phyloP scores from a whole-genome alignment of 2,329 filamentous ascomycete species.

The Orbilia brochopaga region DNA sequence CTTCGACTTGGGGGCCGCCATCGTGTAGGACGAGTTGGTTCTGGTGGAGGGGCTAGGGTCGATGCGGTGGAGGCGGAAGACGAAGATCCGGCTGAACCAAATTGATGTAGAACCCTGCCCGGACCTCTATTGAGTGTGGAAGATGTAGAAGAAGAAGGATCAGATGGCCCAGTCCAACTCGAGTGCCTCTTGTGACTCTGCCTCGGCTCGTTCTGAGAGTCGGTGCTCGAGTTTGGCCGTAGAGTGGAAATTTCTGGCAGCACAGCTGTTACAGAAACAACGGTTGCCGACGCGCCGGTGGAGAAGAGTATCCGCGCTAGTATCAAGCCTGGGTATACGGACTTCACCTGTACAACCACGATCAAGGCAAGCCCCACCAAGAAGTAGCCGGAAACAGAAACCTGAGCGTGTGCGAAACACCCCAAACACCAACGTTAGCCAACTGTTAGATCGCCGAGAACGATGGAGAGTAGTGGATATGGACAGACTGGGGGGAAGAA shows the following conservation, averaged over 20 bases:
- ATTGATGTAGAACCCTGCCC: conserved; percentile 23
- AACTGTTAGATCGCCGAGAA: conserved; percentile 2
- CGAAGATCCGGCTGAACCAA: conserved; percentile 21
- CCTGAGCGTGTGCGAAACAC: conserved; percentile 51
- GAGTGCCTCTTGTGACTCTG: conserved; percentile 19
- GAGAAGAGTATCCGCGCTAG: conserved; percentile 86
- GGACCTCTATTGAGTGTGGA: conserved; percentile 33
- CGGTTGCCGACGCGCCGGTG: conserved; percentile 79
- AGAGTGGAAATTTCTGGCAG: conserved; percentile 71
- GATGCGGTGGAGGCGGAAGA: conserved; percentile 31
- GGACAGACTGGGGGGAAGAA: no score
- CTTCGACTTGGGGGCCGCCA: conserved; percentile 41
- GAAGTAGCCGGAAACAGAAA: conserved; percentile 77
- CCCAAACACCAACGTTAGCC: conserved; percentile 19
- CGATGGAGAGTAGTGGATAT: neutral
- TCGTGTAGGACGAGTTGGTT: conserved; percentile 19
- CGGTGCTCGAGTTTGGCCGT: conserved; percentile 9
- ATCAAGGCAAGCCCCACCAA: conserved; percentile 79
- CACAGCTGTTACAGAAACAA: conserved; percentile 75
- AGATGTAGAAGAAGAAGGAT: conserved; percentile 24
- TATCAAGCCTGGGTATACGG: conserved; percentile 87
- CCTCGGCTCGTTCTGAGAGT: conserved; percentile 14
- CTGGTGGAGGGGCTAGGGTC: conserved; percentile 14
- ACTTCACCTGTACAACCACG: conserved; percentile 81
- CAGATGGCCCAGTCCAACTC: conserved; percentile 19